Base-by-base conservation (phyloP, 2,329 filamentous ascomycete genomes). In the Pezicula radicicola region DNA sequence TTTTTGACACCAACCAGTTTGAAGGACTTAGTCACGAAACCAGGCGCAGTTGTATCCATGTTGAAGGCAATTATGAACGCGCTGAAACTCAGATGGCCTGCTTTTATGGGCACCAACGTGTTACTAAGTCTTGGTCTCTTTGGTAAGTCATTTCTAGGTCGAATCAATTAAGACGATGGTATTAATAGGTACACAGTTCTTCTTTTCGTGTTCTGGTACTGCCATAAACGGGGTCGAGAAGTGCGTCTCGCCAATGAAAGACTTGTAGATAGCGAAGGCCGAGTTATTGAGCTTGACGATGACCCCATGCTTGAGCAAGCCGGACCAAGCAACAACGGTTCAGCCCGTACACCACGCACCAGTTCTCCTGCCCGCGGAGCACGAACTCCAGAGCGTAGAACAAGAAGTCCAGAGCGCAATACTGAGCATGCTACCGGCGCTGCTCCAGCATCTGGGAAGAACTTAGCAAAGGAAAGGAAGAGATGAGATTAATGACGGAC, bases 151-250 rank as follows among this genome's bases (percentile, higher is more conserved):
- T 67, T 18, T 19, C 21, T 4, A 15, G 15, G n/a, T 15, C 27
- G 16, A 16, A 3, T 12, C 9, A 18, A 6, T 1, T 1, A 36
- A 47, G 25, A 13, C 48, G 13, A n/a, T 46, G 18, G 19, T 41
- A 39, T 49, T 46, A 58, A 51, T 51, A 36, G 48, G 10, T 25
- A 19, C 16, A 25, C 41, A 55, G 89, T 97, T 50, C 79, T 97
- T 15, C 80, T 99, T 51, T 94, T 96, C 66, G 90, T 96, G 42
- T 85, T 97, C 63, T 99, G 93, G 92, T 99, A 97, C 73, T 97
- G 92, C 73, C 88, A 97, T 72, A 97, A 97, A 75, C 88, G 94
- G 49, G 94, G 94, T 37, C 84, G 84, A 42, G 93, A 99, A 73
- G 85, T 85, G 6, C 83, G 94, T 47, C 80, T 97, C 9, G 61